Conservation (phyloP, 169 alveolate genomes). For the Ichthyophthirius multifiliis region DNA sequence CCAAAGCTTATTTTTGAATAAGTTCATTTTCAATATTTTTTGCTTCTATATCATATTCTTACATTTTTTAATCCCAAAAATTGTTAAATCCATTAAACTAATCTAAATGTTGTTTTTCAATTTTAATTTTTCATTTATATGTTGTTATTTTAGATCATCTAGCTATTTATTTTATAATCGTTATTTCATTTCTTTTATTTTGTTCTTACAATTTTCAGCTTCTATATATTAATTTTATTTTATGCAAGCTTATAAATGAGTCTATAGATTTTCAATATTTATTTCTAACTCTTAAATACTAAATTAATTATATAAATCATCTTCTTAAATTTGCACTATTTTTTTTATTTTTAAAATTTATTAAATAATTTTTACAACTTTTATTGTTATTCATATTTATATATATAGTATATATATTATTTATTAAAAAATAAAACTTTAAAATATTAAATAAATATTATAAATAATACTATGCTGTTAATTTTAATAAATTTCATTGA, state of each 20-base stretch:
- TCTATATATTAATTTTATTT: conserved; percentile 60
- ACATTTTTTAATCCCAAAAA: conserved; percentile 63
- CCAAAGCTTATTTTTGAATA: conserved; percentile 57
- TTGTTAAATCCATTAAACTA: conserved; percentile 67
- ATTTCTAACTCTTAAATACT: not conserved
- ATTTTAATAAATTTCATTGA: too few species aligned
- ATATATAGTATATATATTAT: too few species aligned
- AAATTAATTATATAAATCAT: conserved; percentile 21
- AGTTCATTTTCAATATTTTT: conserved; percentile 44
- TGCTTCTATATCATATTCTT: conserved; percentile 54
- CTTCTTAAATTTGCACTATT: not conserved
- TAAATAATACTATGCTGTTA: too few species aligned
- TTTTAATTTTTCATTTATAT: conserved; percentile 51
- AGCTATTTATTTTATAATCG: conserved; percentile 49
- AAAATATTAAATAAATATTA: too few species aligned
- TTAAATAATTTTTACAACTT: too few species aligned
- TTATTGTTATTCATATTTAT: too few species aligned
- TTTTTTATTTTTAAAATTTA: too few species aligned
- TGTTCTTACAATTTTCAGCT: conserved; percentile 80
- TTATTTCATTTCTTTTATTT: conserved; percentile 62
- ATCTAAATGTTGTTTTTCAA: conserved; percentile 57
- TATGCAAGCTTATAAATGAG: conserved; percentile 42
- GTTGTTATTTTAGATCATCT: conserved; percentile 52
- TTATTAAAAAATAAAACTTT: too few species aligned
- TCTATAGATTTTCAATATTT: conserved; percentile 20